These are phyloP conservation scores for Alternaria gaisen DNA, from an alignment of 2,329 filamentous ascomycete genomes.

Conservation along the genomic window DNA sequence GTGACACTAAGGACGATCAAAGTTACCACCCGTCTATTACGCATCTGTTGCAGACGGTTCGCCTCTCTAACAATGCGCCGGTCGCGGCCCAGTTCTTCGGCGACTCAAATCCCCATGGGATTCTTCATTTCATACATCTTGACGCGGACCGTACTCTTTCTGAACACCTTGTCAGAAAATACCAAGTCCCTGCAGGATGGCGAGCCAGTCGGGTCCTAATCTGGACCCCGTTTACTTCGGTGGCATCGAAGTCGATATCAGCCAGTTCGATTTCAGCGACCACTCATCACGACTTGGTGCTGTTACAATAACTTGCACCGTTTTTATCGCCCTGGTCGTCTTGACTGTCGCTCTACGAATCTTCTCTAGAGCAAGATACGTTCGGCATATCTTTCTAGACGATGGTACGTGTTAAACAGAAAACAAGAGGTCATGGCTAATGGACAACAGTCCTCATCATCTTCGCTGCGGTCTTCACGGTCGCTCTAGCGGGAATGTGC, in stretches of 20 bases:
- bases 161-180: background rate
- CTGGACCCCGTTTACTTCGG: constrained; percentile 13
- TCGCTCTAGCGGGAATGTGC: constrained; percentile 33
- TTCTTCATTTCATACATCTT: background rate
- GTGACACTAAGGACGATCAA: background rate
- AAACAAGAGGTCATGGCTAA: background rate
- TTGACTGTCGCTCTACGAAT: constrained; percentile 33
- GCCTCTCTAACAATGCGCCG: background rate
- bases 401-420: constrained; percentile 26
- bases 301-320: constrained; percentile 26
- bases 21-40: background rate
- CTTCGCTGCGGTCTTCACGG: constrained; percentile 33
- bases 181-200: constrained; percentile 8
- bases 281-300: constrained; percentile 24
- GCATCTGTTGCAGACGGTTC: background rate
- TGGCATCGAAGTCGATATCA: constrained; percentile 28
- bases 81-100: background rate
- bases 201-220: background rate
- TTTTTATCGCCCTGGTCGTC: constrained; percentile 32
- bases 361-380: constrained; percentile 29
- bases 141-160: background rate
- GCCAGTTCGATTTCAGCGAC: constrained; percentile 34
- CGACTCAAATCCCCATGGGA: background rate
- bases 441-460: constrained; percentile 31
- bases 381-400: constrained; percentile 35